phyloP scores from a whole-genome alignment of 2,329 filamentous ascomycete species.

The Cordyceps cicadae region DNA sequence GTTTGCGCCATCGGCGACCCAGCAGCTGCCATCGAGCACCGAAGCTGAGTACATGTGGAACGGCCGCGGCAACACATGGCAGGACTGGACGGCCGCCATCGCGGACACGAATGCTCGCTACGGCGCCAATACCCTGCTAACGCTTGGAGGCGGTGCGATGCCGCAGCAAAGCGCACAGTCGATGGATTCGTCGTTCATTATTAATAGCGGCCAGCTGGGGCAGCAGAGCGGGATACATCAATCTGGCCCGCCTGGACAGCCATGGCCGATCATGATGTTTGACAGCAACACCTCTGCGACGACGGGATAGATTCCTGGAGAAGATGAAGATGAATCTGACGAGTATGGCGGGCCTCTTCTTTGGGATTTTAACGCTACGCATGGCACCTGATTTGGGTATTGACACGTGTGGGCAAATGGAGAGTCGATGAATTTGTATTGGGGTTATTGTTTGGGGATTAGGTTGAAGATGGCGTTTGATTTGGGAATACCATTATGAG shows the following conservation, averaged over 20 bases:
- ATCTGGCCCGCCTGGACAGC: neutral
- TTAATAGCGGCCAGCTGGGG: constrained; percentile 1
- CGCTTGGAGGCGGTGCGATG: constrained; percentile 29
- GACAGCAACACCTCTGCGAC: constrained; percentile 4
- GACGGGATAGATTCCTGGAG: neutral
- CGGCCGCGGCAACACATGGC: constrained; percentile 38
- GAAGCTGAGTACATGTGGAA: constrained; percentile 27
- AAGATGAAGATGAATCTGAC: neutral
- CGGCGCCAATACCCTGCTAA: constrained; percentile 40
- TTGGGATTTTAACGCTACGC: neutral
- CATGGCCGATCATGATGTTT: constrained; percentile 11
- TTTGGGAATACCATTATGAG: neutral
- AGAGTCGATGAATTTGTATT: neutral
- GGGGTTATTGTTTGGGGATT: neutral
- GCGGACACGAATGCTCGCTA: constrained; percentile 41
- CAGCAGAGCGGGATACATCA: neutral
- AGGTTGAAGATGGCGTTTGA: neutral
- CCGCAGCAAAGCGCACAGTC: neutral
- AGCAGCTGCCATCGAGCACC: constrained; percentile 23
- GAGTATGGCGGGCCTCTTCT: neutral
- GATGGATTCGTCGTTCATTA: constrained; percentile 6
- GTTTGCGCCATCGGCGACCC: constrained; percentile 32
- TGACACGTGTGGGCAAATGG: neutral
- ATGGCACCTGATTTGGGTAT: neutral
- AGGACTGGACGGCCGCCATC: constrained; percentile 46